Evolutionary conservation across 192 early-diverging fungal genomes (phyloP).

Genomic region (Coemansia sp.): DNA sequence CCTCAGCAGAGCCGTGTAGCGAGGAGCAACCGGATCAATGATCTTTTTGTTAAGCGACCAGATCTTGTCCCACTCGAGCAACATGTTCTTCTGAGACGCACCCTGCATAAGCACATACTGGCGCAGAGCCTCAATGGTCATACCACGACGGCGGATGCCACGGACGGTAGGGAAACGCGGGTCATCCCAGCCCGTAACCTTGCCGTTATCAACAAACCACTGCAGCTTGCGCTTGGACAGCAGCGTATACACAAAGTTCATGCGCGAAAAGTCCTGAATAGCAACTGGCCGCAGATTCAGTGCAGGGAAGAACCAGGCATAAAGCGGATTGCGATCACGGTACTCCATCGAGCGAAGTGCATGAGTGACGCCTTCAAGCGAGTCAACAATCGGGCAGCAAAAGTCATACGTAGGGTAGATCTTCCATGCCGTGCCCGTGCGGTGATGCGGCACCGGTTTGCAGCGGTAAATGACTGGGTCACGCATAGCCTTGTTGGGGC

Average conservation of each 20-base stretch:
- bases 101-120: constrained; percentile 98
- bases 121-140: constrained; percentile 97
- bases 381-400: constrained; percentile 95
- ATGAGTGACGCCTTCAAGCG: constrained; percentile 95
- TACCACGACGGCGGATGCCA: constrained; percentile 88
- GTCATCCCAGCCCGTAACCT: constrained; percentile 86
- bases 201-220: constrained; percentile 87
- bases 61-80: constrained; percentile 99
- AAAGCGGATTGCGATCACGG: constrained; percentile 95
- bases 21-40: constrained; percentile 92
- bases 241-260: constrained; percentile 98
- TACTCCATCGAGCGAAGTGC: constrained; percentile 98
- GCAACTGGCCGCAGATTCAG: constrained; percentile 83
- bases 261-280: constrained; percentile 92
- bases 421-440: constrained; percentile 90
- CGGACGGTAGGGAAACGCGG: constrained; percentile 89
- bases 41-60: constrained; percentile 96
- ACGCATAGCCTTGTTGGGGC: constrained; percentile 87
- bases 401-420: constrained; percentile 99
- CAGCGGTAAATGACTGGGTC: constrained; percentile 97
- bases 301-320: constrained; percentile 91
- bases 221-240: constrained; percentile 98
- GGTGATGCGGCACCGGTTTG: constrained; percentile 84
- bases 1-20: constrained; percentile 77
- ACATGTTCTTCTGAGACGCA: constrained; percentile 89